phyloP scores from a whole-genome alignment of 805 yeast genomes.

The Peterozyma toletana region DNA sequence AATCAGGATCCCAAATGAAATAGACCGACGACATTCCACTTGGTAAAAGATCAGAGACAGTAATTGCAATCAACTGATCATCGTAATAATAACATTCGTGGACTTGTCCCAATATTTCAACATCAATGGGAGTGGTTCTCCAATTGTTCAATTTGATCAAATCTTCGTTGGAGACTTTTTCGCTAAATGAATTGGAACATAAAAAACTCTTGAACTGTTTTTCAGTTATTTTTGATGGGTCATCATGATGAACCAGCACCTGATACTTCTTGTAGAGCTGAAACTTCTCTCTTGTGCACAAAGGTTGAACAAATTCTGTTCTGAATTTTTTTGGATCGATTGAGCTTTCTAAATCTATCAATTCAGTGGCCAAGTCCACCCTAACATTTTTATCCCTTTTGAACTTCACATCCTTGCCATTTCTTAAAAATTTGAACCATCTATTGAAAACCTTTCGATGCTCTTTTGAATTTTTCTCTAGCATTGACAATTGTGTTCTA shows the following conservation, averaged over 20 bases:
- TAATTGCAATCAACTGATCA: conserved; percentile 60
- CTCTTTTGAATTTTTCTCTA: conserved; percentile 51
- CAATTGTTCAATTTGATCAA: conserved; percentile 31
- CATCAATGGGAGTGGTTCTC: conserved; percentile 17
- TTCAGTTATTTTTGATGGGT: conserved; percentile 33
- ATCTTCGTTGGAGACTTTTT: conserved; percentile 13
- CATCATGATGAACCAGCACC: conserved; percentile 58
- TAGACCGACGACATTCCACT: conserved; percentile 76
- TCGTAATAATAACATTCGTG: conserved; percentile 76
- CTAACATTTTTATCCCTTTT: conserved; percentile 6
- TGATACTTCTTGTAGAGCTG: conserved; percentile 65
- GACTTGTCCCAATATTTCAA: conserved; percentile 44
- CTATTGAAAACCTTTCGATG: conserved; percentile 59
- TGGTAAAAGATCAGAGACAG: conserved; percentile 73
- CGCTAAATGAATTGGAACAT: conserved; percentile 59
- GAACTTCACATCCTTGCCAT: conserved; percentile 9
- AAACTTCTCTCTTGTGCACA: conserved; percentile 51
- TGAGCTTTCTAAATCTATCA: conserved; percentile 11
- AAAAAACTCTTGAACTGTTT: conserved; percentile 56
- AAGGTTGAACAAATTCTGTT: conserved; percentile 47
- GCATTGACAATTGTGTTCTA: conserved; percentile 42
- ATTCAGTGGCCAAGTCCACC: conserved; percentile 11
- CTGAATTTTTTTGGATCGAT: conserved; percentile 12
- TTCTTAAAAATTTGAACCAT: conserved; percentile 35
- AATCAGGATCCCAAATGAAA: conserved; percentile 84